phyloP scores from a whole-genome alignment of 129 eudicot species.

The Centaurea solstitialis region DNA sequence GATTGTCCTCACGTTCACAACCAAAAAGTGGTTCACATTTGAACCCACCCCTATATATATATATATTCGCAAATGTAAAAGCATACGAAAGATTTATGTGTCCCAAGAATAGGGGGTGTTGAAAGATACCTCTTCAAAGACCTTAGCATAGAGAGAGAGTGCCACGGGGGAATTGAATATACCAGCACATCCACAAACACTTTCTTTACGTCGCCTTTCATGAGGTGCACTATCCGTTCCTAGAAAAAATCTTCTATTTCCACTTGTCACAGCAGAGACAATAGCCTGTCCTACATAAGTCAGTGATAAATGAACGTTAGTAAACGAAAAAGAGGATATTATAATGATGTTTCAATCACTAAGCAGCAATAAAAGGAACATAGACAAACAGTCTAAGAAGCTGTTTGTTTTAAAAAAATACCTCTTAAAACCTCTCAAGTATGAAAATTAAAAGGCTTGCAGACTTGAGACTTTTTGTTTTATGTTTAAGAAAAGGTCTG shows the following conservation, averaged over 20 bases:
- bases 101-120: not conserved
- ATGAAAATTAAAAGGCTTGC: no score
- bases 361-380: not conserved
- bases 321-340: not conserved
- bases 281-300: constrained; percentile 75
- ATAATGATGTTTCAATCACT: not conserved
- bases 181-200: constrained; percentile 91
- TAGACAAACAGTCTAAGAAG: not conserved
- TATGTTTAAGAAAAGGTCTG: no score
- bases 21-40: no score
- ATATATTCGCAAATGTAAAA: no score
- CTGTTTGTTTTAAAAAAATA: no score
- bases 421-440: no score
- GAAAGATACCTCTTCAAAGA: constrained; percentile 83
- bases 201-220: constrained; percentile 63
- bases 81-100: no score
- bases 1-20: no score
- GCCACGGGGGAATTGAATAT: constrained; percentile 89
- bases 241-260: constrained; percentile 78
- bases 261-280: constrained; percentile 86
- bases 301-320: not conserved
- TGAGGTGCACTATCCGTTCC: constrained; percentile 99
- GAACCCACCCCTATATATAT: no score
- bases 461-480: no score
- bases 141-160: constrained; percentile 73